These are phyloP conservation scores for Ilyonectria robusta DNA, from an alignment of 2,329 filamentous ascomycete genomes.

Conservation along the genomic window DNA sequence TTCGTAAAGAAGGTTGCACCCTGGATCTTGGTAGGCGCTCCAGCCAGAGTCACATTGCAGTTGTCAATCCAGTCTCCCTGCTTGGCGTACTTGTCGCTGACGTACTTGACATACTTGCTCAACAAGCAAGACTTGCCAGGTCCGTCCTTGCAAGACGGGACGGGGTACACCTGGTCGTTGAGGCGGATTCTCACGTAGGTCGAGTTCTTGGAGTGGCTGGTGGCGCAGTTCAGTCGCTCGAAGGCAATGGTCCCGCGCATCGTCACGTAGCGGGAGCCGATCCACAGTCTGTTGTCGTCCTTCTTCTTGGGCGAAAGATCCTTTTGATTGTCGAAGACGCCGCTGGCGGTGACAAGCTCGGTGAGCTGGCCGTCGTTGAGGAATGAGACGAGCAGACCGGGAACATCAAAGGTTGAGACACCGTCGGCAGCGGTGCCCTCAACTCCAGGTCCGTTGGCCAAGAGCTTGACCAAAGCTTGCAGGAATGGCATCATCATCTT, in stretches of 20 bases:
- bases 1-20: constrained; percentile 67
- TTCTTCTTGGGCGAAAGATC: constrained; percentile 63
- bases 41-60: constrained; percentile 61
- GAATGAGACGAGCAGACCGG: constrained; percentile 73
- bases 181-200: constrained; percentile 70
- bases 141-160: constrained; percentile 68
- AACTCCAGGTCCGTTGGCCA: constrained; percentile 66
- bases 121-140: constrained; percentile 69
- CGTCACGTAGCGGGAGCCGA: constrained; percentile 68
- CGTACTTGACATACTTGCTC: constrained; percentile 58
- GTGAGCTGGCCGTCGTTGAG: constrained; percentile 77
- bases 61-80: constrained; percentile 65
- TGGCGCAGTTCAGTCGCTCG: constrained; percentile 70
- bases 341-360: constrained; percentile 71
- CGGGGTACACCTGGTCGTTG: constrained; percentile 74
- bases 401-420: constrained; percentile 60
- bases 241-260: constrained; percentile 78
- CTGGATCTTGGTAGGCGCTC: constrained; percentile 57
- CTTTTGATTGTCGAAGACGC: constrained; percentile 71
- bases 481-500: constrained; percentile 75
- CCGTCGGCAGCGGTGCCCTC: constrained; percentile 63
- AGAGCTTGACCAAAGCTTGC: constrained; percentile 64
- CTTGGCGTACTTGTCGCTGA: constrained; percentile 45
- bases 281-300: constrained; percentile 64
- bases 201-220: constrained; percentile 44